A percentile compares a stretch with the other conserved stretches of the same genome.
phyloP scores from a whole-genome alignment of 805 yeast species.

The Wickerhamiella sorbophila region DNA sequence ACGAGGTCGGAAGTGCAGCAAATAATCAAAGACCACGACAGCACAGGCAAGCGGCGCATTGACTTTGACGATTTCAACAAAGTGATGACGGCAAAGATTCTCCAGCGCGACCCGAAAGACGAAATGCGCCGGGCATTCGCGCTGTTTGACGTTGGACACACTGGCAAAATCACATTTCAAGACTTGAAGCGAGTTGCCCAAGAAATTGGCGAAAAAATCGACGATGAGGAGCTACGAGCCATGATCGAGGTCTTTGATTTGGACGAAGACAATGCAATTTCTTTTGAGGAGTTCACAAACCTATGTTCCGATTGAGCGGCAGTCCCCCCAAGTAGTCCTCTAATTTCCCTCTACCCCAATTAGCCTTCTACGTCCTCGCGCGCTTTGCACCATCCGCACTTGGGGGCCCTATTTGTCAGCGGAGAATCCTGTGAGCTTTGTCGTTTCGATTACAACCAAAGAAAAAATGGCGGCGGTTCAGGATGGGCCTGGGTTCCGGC shows the following conservation, averaged over 20 bases:
- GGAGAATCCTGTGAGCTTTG: no score
- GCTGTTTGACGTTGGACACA: conserved; percentile 60
- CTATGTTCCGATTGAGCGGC: conserved; percentile 5
- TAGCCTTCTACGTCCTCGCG: no score
- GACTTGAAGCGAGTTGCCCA: conserved; percentile 87
- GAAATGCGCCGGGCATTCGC: conserved; percentile 78
- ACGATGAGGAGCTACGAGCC: conserved; percentile 85
- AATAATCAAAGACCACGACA: conserved; percentile 66
- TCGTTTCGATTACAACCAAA: no score
- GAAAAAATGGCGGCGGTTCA: not conserved
- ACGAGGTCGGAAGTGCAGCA: conserved; percentile 66
- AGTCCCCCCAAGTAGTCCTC: conserved; percentile 4
- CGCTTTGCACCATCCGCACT: no score
- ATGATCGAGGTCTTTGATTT: conserved; percentile 97
- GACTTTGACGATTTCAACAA: conserved; percentile 70
- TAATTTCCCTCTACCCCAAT: no score
- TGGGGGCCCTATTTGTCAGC: no score
- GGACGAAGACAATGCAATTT: conserved; percentile 86
- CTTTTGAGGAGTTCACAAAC: conserved; percentile 23
- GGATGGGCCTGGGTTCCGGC: conserved; percentile 13
- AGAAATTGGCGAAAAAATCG: conserved; percentile 80
- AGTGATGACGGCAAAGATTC: conserved; percentile 65
- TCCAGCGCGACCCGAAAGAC: conserved; percentile 81
- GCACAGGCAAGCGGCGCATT: conserved; percentile 29
- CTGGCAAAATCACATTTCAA: conserved; percentile 52